Conservation (phyloP, 495 filamentous ascomycete genomes). For the Cetradonia linearis region DNA sequence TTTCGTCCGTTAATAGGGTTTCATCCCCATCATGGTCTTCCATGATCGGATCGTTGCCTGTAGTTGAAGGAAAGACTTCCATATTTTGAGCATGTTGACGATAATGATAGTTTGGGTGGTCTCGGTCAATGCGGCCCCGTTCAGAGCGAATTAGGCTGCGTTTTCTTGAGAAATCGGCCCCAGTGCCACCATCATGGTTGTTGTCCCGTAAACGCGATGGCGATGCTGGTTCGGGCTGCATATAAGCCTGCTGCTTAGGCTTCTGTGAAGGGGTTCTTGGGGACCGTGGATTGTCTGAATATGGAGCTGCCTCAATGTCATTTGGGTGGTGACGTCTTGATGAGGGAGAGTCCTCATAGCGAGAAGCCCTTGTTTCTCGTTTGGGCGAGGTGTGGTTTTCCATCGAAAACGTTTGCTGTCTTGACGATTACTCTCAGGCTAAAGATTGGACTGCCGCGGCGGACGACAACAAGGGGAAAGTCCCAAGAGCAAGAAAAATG, state of each 20-base stretch:
- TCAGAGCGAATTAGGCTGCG: constrained; percentile 82
- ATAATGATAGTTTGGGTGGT: constrained; percentile 92
- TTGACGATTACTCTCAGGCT: background rate
- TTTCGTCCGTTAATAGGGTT: constrained; percentile 45
- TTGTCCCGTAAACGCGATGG: constrained; percentile 21
- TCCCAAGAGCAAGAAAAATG: background rate
- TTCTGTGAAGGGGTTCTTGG: constrained; percentile 29
- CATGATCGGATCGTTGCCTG: constrained; percentile 77
- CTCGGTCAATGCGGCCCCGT: constrained; percentile 63
- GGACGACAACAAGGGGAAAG: constrained; percentile 1
- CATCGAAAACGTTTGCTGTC: background rate
- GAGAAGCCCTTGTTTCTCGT: constrained; percentile 41
- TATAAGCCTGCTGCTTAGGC: constrained; percentile 25
- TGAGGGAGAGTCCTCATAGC: constrained; percentile 55
- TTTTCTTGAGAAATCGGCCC: constrained; percentile 53
- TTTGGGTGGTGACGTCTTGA: constrained; percentile 51
- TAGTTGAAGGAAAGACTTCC: constrained; percentile 77
- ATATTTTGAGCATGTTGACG: constrained; percentile 80
- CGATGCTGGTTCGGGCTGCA: constrained; percentile 16
- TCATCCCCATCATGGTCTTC: constrained; percentile 54
- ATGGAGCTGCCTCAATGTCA: constrained; percentile 55
- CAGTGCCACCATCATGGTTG: constrained; percentile 30
- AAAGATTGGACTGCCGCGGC: background rate
- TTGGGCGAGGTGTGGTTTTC: constrained; percentile 36
- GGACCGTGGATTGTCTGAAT: constrained; percentile 33